A percentile compares a stretch with the other conserved stretches of the same genome.
Evolutionary conservation across 1,284 basidiomycete genomes (phyloP).

Genomic region (Cystobasidiaceae sp.): DNA sequence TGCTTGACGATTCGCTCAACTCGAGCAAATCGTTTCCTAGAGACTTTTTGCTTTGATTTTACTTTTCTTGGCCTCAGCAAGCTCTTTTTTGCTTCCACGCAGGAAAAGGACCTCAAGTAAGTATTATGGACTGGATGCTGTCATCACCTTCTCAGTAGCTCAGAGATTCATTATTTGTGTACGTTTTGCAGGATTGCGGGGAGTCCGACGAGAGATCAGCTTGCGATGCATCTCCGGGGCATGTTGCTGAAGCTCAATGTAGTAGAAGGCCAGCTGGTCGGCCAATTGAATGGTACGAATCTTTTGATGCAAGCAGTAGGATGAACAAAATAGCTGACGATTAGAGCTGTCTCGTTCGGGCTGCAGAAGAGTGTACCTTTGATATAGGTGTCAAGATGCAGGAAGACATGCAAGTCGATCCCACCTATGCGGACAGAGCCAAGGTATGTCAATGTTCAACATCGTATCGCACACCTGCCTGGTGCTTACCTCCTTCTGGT

Average conservation of each 20-base stretch:
- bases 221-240: conserved; percentile 73
- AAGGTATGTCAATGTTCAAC: too few relatives aligned
- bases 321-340: conserved; percentile 22
- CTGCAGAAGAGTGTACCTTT: conserved; percentile 71
- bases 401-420: conserved; percentile 58
- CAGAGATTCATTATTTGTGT: conserved; percentile 30
- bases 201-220: conserved; percentile 59
- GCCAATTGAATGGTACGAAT: conserved; percentile 47
- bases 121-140: conserved; percentile 7
- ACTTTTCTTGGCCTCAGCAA: conserved; percentile 64
- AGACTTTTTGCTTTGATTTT: conserved; percentile 60
- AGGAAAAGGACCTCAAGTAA: conserved; percentile 47
- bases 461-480: too few relatives aligned
- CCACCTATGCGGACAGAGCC: conserved; percentile 14
- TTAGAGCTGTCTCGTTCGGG: conserved; percentile 1
- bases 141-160: not conserved
- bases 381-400: conserved; percentile 74
- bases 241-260: conserved; percentile 78
- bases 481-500: too few relatives aligned
- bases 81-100: conserved; percentile 61
- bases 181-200: conserved; percentile 57
- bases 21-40: conserved; percentile 52
- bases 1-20: not conserved
- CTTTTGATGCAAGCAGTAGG: conserved; percentile 50
- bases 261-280: conserved; percentile 69